Evolutionary conservation across 2,329 filamentous ascomycete genomes (phyloP), one percentile per base, ranked within the genome.

Genomic region (Dothiorella sarmentorum): DNA sequence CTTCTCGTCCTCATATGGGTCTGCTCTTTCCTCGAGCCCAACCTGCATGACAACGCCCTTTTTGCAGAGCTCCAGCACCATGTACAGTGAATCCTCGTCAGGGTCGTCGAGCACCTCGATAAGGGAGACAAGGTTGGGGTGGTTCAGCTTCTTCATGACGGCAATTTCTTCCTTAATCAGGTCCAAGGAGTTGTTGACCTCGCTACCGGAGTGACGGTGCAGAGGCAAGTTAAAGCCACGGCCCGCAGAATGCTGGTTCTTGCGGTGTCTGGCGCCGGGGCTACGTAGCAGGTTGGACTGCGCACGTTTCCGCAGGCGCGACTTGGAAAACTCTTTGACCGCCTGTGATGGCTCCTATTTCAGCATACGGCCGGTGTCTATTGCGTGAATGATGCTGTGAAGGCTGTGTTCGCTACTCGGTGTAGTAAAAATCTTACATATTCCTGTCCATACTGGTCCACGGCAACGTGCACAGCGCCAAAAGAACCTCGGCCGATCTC

Each of bases 1-100:
- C 56, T 82, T 81, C 67, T 97, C 91, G 62, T 89, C 84, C 26
- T 85, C 81, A 71, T 97, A 97, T 0, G 94, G 92, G 61, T 88
- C 85, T 17, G 91, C 89, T 59, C 82, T 80, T 67, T 96, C 88
- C 60, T 89, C 88, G n/a, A 97, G 77, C 3, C 90, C 91, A 58
- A 99, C 90, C 68, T 92, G 93, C 92, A 97, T 97, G 53, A 97
- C 85, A 20, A 97, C 93, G 1, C 94, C 94, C 72, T 97, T 97
- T 69, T 96, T 94, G 78, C 94, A 99, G 90, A 97, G 96, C 73
- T 99, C 94, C 73, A 99, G 82, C 20, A 99, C 94, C 90, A 99
- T 97, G 76, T 97, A 99, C 11, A 99, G 77, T 3, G 92, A 96
- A 73, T 99, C 94, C 69, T 97, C 91, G 47, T 93, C 87, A 0